A percentile compares a stretch with the other conserved stretches of the same genome.
phyloP scores from a whole-genome alignment of 2,329 filamentous ascomycete genomes.

The Alternaria sp. region DNA sequence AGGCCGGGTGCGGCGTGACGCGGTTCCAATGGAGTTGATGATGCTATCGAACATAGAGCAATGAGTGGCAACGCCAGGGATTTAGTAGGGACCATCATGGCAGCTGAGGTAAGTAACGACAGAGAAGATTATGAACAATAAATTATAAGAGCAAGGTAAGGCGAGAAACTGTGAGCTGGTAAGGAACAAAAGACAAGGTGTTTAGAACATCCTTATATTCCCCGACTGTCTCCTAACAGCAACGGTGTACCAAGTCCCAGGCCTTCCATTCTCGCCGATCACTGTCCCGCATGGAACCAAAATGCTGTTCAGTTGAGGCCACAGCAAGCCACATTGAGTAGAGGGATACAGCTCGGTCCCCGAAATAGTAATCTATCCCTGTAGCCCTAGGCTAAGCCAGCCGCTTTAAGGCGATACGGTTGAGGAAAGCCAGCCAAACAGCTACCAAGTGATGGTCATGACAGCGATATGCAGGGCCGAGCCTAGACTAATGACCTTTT shows the following conservation, averaged over 20 bases:
- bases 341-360: not conserved
- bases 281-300: not conserved
- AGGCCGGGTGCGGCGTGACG: slow-evolving; percentile 27
- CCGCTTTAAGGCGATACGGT: not conserved
- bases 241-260: not conserved
- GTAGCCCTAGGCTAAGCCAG: not conserved
- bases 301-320: not conserved
- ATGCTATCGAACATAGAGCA: slow-evolving; percentile 8
- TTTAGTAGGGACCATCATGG: slow-evolving; percentile 3
- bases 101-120: not conserved
- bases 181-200: not conserved
- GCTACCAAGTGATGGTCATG: not conserved
- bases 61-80: slow-evolving; percentile 1
- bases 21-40: slow-evolving; percentile 30
- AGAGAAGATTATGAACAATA: not conserved
- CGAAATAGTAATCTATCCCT: slow-evolving; percentile 4
- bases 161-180: not conserved
- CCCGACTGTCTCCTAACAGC: not conserved
- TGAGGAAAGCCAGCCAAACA: slow-evolving; percentile 1
- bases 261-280: not conserved
- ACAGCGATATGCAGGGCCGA: not conserved
- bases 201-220: slow-evolving; percentile 8
- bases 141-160: not conserved
- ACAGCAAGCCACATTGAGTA: slow-evolving; percentile 3
- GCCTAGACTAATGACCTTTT: not conserved